Percentiles rank a stretch among this genome's conserved stretches.
These are phyloP conservation scores for Coemansia sp. DNA, from an alignment of 192 early-diverging fungal genomes.

Conservation along the genomic window DNA sequence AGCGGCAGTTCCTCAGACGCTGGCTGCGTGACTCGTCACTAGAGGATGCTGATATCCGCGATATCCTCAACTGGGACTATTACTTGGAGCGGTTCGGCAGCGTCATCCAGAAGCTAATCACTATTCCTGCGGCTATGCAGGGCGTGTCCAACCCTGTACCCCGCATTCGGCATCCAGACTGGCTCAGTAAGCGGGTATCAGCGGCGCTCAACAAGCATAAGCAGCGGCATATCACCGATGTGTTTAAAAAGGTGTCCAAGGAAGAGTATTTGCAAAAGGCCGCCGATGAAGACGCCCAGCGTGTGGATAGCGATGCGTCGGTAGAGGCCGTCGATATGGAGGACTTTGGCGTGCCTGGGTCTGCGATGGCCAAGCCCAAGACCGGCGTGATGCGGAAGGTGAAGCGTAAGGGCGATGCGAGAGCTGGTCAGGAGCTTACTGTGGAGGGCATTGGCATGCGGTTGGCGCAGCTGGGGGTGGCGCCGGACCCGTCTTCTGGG, in stretches of 20 bases:
- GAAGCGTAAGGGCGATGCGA: conserved; percentile 1
- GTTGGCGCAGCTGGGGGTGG: conserved; percentile 51
- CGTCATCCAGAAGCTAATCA: conserved; percentile 96
- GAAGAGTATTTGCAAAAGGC: conserved; percentile 33
- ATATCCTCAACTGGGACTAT: conserved; percentile 96
- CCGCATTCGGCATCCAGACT: conserved; percentile 91
- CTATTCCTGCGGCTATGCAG: conserved; percentile 98
- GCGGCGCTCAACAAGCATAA: conserved; percentile 78
- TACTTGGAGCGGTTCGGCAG: conserved; percentile 94
- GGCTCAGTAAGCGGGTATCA: conserved; percentile 83
- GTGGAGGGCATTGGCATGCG: conserved; percentile 48
- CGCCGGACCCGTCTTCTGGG: conserved; percentile 69
- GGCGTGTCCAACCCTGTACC: conserved; percentile 92
- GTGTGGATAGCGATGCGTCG: neutral
- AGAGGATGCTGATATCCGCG: conserved; percentile 81
- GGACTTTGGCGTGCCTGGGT: conserved; percentile 56
- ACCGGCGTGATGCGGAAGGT: conserved; percentile 24
- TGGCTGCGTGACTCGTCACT: conserved; percentile 88
- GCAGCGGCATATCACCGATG: conserved; percentile 83
- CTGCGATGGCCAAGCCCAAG: conserved; percentile 10
- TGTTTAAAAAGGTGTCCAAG: conserved; percentile 65
- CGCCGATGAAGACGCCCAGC: conserved; percentile 11
- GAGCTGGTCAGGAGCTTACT: conserved; percentile 29
- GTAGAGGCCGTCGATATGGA: conserved; percentile 57
- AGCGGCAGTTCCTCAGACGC: conserved; percentile 82